A percentile compares a stretch with the other conserved stretches of the same genome.
Conservation (phyloP, 805 yeast species). For the Lipomyces lipofer region DNA sequence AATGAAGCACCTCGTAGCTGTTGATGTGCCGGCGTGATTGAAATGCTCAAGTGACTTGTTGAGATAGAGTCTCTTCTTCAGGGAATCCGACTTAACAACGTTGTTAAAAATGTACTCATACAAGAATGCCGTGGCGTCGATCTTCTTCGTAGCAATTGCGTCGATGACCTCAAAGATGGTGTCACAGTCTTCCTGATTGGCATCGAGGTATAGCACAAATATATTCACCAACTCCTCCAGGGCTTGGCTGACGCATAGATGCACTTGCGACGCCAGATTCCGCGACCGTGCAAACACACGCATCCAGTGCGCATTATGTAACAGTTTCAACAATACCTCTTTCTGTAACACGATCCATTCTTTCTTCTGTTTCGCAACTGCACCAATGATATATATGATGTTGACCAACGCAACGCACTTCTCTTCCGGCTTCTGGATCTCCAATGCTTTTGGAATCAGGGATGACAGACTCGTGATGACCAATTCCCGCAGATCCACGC, state of each 20-base stretch:
- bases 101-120: conserved; percentile 59
- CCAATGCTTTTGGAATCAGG: conserved; percentile 50
- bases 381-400: conserved; percentile 61
- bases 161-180: conserved; percentile 47
- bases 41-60: conserved; percentile 52
- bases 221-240: conserved; percentile 59
- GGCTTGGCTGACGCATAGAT: conserved; percentile 72
- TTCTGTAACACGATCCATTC: conserved; percentile 62
- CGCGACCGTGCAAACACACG: conserved; percentile 47
- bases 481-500: conserved; percentile 56
- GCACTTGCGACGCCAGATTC: conserved; percentile 58
- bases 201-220: conserved; percentile 44
- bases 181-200: conserved; percentile 41
- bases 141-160: conserved; percentile 48
- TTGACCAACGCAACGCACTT: conserved; percentile 64
- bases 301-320: conserved; percentile 38
- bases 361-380: conserved; percentile 49
- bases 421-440: conserved; percentile 53
- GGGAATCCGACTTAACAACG: conserved; percentile 55
- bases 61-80: conserved; percentile 50
- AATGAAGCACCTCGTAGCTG: conserved; percentile 61
- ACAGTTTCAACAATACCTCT: conserved; percentile 36
- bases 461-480: conserved; percentile 54
- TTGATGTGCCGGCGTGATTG: conserved; percentile 46
- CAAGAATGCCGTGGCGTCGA: conserved; percentile 50